Conservation (phyloP, 2,329 filamentous ascomycete species). For the Penicillium italicum region DNA sequence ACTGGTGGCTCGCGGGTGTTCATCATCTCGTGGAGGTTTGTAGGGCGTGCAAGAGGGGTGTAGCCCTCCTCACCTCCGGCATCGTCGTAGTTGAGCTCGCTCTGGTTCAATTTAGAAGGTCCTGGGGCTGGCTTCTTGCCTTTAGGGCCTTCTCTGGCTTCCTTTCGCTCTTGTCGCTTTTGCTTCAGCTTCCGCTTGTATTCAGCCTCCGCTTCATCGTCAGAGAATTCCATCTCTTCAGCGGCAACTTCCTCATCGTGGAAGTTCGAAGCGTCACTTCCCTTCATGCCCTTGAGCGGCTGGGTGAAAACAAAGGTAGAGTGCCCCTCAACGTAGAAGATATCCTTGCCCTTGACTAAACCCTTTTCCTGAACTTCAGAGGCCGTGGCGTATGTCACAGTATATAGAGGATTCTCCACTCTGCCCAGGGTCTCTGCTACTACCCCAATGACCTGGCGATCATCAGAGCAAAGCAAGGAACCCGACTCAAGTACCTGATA, state of each 20-base stretch:
- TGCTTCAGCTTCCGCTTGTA: constrained; percentile 68
- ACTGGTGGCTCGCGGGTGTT: constrained; percentile 36
- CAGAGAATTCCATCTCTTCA: constrained; percentile 91
- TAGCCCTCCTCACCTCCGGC: constrained; percentile 56
- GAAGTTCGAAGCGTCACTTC: constrained; percentile 89
- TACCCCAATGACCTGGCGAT: constrained; percentile 72
- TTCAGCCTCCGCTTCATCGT: constrained; percentile 89
- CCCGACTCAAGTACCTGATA: constrained; percentile 80
- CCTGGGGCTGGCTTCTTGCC: constrained; percentile 36
- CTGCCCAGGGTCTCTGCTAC: constrained; percentile 83
- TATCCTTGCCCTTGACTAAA: constrained; percentile 63
- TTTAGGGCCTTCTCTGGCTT: constrained; percentile 44
- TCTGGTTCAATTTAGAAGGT: constrained; percentile 39
- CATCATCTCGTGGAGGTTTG: constrained; percentile 57
- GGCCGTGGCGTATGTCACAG: constrained; percentile 67
- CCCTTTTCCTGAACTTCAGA: constrained; percentile 66
- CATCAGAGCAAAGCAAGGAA: constrained; percentile 74
- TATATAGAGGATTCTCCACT: constrained; percentile 82
- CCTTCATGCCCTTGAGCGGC: constrained; percentile 72
- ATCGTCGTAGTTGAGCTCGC: constrained; percentile 64
- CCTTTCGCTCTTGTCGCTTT: constrained; percentile 57
- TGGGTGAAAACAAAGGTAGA: constrained; percentile 85
- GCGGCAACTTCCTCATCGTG: constrained; percentile 86
- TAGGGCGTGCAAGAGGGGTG: constrained; percentile 65
- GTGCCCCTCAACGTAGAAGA: constrained; percentile 77